Conservation (phyloP, 73 alveolate species). For the Blepharisma japonicum region DNA sequence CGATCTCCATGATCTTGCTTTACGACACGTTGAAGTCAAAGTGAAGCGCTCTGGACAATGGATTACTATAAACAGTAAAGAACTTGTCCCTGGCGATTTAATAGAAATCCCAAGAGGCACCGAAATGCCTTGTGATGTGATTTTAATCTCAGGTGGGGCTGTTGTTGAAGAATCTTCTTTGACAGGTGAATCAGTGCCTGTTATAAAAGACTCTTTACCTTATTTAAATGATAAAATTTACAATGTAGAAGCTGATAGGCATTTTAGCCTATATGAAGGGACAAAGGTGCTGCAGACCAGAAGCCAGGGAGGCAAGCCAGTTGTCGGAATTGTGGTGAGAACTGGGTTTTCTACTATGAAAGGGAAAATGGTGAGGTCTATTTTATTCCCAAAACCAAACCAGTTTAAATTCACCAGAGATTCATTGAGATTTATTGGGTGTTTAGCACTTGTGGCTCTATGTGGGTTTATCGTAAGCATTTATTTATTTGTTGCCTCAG, state of each 20-base stretch:
- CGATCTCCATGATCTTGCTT: conserved; percentile 17
- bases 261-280: conserved; percentile 52
- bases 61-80: neutral
- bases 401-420: conserved; percentile 86
- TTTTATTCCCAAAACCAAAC: conserved; percentile 75
- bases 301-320: conserved; percentile 52
- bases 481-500: neutral
- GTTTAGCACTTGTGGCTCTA: conserved; percentile 77
- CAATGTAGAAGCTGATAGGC: neutral
- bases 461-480: conserved; percentile 48
- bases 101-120: conserved; percentile 72
- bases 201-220: conserved; percentile 78
- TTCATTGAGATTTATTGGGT: conserved; percentile 78
- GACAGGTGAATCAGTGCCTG: conserved; percentile 96
- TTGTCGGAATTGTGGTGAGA: conserved; percentile 68
- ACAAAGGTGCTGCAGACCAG: conserved; percentile 83
- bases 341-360: conserved; percentile 89
- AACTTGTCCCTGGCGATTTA: conserved; percentile 94
- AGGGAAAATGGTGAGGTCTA: conserved; percentile 85
- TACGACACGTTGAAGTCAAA: neutral
- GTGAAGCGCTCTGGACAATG: neutral
- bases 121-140: conserved; percentile 85
- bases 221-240: conserved; percentile 37
- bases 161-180: conserved; percentile 91
- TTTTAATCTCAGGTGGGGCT: conserved; percentile 63